Base-by-base conservation (phyloP, 1,284 basidiomycete species). In the Cutaneotrichosporon sp. region DNA sequence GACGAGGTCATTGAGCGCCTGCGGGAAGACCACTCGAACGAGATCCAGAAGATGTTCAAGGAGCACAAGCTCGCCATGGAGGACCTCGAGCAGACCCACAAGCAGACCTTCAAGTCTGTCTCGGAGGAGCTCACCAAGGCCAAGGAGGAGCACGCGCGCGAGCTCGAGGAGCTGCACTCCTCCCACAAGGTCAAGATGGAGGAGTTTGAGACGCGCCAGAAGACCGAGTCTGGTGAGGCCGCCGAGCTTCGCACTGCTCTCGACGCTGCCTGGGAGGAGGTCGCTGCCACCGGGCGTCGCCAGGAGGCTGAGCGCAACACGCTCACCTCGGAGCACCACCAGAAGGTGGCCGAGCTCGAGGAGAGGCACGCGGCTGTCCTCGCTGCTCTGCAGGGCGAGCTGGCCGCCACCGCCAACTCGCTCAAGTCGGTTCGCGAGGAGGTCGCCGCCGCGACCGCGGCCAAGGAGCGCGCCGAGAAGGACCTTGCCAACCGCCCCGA, bases 21-120 rank as follows among this genome's bases (percentile, higher is more conserved):
- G 45, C 52, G 66, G 38, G 66, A 70, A 43, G 69, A 74, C 47
- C 72, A 74, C 59, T 67, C 69, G n/a, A 69, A 71, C 33, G 62
- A 68, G 59, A 52, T 68, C 27, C 53, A 62, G 36, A 66, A 61
- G 51, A 58, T 68, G 25, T 58, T 58, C 27, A 59, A 42, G 42
- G 52, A 49, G 22, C 67, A 68, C 56, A 45, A 47, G 31, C 56
- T 58, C 27, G 50, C 50, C 18, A 59, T 68, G 50, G 54, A 56
- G 45, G 57, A 53, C n/a, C 59, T 68, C 24, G 64, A 62, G 55
- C 56, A 58, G 13, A 62, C 65, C 56, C 67, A 68, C 60, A 45
- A 45, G 42, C 49, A 46, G 20, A 55, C 62, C 1, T 22, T 66
- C 4, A 51, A 52, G n/a, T 58, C 56, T 4, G 43, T 55, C 5